phyloP scores from a whole-genome alignment of 352 stramenopile species.

The Phytophthora sp. region DNA sequence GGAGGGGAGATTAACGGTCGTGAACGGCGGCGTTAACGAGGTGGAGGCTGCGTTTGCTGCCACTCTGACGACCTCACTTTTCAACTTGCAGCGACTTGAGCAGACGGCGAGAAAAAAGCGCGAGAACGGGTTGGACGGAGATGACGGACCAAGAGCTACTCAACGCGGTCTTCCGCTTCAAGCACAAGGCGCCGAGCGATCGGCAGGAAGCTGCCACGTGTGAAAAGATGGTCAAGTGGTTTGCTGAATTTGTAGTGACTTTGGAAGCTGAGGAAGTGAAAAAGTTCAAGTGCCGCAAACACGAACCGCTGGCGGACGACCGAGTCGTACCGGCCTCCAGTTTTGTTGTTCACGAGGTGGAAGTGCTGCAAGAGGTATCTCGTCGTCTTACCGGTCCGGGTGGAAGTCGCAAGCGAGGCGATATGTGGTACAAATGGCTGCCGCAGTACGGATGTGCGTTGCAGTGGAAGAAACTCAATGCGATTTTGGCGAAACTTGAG shows the following conservation, averaged over 20 bases:
- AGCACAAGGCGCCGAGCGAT: slow-evolving; percentile 42
- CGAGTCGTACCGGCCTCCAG: slow-evolving; percentile 19
- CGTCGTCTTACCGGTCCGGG: neutral
- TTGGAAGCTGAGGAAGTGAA: slow-evolving; percentile 10
- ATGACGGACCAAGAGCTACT: slow-evolving; percentile 23
- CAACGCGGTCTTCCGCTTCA: slow-evolving; percentile 52
- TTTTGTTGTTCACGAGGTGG: slow-evolving; percentile 37
- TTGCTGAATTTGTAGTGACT: slow-evolving; percentile 25
- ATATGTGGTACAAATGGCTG: slow-evolving; percentile 51
- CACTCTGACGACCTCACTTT: no score
- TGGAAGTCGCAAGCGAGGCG: slow-evolving; percentile 14
- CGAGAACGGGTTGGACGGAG: no score
- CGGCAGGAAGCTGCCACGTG: slow-evolving; percentile 35
- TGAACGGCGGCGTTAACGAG: no score
- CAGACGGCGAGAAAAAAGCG: no score
- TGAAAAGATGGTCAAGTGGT: slow-evolving; percentile 13
- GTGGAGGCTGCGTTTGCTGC: no score
- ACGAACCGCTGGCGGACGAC: slow-evolving; percentile 29
- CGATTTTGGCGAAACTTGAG: slow-evolving; percentile 28
- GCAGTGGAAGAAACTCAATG: slow-evolving; percentile 35
- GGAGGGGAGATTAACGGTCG: no score
- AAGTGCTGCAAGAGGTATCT: slow-evolving; percentile 20
- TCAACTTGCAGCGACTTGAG: no score
- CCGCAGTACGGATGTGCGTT: slow-evolving; percentile 53
- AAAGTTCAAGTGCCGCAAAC: slow-evolving; percentile 8